Evolutionary conservation across 345 rosid species (phyloP).

Genomic region (Rubroshorea leprosula): DNA sequence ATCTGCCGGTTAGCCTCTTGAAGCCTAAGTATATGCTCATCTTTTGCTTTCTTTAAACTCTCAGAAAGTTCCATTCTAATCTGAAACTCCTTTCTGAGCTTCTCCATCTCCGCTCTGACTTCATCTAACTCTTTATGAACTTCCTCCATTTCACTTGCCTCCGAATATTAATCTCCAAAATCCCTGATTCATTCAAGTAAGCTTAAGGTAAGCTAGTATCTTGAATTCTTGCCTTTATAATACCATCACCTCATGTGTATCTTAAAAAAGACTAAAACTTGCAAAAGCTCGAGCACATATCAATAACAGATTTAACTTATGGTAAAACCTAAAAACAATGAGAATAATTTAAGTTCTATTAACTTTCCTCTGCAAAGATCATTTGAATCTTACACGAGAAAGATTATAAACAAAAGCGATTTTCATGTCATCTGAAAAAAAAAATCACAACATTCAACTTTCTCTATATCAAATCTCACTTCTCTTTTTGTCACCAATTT

Average conservation of each 20-base stretch:
- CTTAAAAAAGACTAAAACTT: background rate
- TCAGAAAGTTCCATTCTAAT: slow-evolving; percentile 3
- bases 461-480: no score
- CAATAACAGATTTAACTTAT: no score
- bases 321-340: no score
- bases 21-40: slow-evolving; percentile 1
- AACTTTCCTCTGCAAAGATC: no score
- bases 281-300: background rate
- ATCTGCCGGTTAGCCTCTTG: slow-evolving; percentile 6
- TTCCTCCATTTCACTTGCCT: slow-evolving; percentile 5
- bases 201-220: background rate
- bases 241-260: background rate
- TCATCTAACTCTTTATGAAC: slow-evolving; percentile 2
- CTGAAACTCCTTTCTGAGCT: slow-evolving; percentile 4
- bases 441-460: no score
- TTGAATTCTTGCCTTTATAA: no score
- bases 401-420: no score
- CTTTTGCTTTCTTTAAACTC: slow-evolving; percentile 2
- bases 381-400: no score
- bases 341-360: no score
- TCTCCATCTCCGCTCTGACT: slow-evolving; percentile 6
- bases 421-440: no score
- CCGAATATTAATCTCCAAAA: background rate
- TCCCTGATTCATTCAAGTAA: background rate
- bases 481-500: no score